Percentiles rank a stretch among this genome's conserved stretches.
Conservation (phyloP, 495 filamentous ascomycete genomes). For the Penicillium bialowiezense region DNA sequence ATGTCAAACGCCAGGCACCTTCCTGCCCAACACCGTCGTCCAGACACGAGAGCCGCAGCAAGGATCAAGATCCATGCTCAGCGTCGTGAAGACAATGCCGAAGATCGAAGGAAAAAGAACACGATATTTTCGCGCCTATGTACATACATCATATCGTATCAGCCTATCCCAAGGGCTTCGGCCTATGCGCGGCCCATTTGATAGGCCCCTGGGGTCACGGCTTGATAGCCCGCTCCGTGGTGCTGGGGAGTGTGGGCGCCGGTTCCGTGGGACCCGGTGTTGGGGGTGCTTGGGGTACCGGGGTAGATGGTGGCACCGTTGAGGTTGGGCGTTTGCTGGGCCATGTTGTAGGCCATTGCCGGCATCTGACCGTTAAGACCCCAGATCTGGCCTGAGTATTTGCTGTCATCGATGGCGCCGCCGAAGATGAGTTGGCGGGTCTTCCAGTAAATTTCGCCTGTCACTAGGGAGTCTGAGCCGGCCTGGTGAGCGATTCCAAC, state of each 20-base stretch:
- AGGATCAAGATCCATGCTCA: slow-evolving; percentile 10
- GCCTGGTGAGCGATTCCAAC: slow-evolving; percentile 85
- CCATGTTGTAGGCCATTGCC: slow-evolving; percentile 43
- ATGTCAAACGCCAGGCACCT: slow-evolving; percentile 25
- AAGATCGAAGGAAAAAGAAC: slow-evolving; percentile 25
- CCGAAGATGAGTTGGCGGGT: slow-evolving; percentile 82
- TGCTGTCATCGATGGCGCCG: slow-evolving; percentile 68
- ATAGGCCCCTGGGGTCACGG: slow-evolving; percentile 62
- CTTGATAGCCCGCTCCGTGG: slow-evolving; percentile 48
- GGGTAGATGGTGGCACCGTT: slow-evolving; percentile 59
- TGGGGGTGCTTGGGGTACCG: slow-evolving; percentile 71
- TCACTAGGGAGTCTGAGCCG: slow-evolving; percentile 86
- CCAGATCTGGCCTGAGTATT: slow-evolving; percentile 84
- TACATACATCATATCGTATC: slow-evolving; percentile 35
- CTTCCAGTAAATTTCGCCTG: slow-evolving; percentile 90
- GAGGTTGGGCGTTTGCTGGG: slow-evolving; percentile 49
- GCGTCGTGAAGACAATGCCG: slow-evolving; percentile 26
- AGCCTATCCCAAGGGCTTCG: slow-evolving; percentile 4
- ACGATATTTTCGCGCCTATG: slow-evolving; percentile 26
- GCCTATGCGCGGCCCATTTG: slow-evolving; percentile 41
- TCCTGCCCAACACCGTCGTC: slow-evolving; percentile 19
- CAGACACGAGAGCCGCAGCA: slow-evolving; percentile 13
- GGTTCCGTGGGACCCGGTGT: slow-evolving; percentile 49
- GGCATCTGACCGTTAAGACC: slow-evolving; percentile 68
- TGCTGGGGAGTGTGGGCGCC: slow-evolving; percentile 57